These are phyloP conservation scores for Dioscorea cayenensis DNA, from an alignment of 116 monocot species.

Conservation along the genomic window DNA sequence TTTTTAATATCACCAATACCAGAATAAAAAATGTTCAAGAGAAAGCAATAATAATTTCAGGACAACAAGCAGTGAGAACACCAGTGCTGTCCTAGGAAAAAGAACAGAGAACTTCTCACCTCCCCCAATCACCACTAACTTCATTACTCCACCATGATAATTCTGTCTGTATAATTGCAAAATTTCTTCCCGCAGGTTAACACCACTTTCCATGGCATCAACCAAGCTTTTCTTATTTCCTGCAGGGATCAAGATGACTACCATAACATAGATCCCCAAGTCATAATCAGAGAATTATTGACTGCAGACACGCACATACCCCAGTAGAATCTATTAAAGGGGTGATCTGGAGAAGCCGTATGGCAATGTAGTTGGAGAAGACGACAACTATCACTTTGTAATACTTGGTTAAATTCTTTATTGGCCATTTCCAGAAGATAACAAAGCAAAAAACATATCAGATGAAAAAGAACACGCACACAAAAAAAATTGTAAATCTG, in stretches of 20 bases:
- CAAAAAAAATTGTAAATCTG: neutral
- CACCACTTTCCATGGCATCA: constrained; percentile 85
- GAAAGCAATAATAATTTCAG: neutral
- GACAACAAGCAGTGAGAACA: neutral
- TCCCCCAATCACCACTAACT: constrained; percentile 95
- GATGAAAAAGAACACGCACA: neutral
- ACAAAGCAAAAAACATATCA: constrained; percentile 7
- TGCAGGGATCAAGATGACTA: constrained; percentile 12
- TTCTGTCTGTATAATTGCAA: constrained; percentile 65
- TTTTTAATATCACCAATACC: neutral
- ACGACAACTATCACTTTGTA: constrained; percentile 92
- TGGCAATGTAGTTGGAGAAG: constrained; percentile 81
- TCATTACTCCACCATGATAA: constrained; percentile 87
- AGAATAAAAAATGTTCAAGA: neutral
- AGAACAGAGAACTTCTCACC: constrained; percentile 34
- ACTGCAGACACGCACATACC: constrained; percentile 34
- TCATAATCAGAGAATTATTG: neutral
- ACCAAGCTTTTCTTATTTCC: constrained; percentile 90
- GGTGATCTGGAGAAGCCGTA: constrained; percentile 57
- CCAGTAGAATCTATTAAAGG: constrained; percentile 95
- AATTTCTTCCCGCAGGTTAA: constrained; percentile 86
- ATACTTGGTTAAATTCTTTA: constrained; percentile 89
- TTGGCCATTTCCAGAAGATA: constrained; percentile 6
- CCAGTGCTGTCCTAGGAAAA: neutral
- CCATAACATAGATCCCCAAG: neutral